These are phyloP conservation scores for Geotrichum aggregatum DNA, from an alignment of 1,139 yeast genomes.

Conservation along the genomic window DNA sequence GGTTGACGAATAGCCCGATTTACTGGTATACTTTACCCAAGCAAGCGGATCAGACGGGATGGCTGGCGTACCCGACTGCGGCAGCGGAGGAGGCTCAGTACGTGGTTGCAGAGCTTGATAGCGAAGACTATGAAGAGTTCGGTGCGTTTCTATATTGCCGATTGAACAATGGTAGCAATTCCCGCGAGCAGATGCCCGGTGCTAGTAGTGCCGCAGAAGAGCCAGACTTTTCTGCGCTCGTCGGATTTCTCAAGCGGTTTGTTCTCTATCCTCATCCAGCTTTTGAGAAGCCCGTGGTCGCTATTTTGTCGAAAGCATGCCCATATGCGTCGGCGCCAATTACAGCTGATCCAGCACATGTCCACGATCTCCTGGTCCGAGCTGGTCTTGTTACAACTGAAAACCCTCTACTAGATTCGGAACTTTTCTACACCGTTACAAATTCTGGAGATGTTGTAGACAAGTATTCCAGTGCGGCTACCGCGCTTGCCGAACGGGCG, in stretches of 20 bases:
- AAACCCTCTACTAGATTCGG: constrained; percentile 19
- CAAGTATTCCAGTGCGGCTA: neutral
- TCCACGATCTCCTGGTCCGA: constrained; percentile 16
- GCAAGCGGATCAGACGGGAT: neutral
- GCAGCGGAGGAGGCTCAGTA: constrained; percentile 19
- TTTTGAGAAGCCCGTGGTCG: constrained; percentile 23
- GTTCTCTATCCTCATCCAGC: constrained; percentile 28
- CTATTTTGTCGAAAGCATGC: constrained; percentile 8
- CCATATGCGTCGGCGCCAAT: no score
- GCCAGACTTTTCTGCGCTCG: constrained; percentile 10
- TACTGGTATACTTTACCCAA: constrained; percentile 18
- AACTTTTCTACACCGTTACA: constrained; percentile 9
- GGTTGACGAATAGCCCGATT: constrained; percentile 16
- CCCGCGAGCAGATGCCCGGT: no score
- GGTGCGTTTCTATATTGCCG: constrained; percentile 3
- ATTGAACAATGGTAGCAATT: constrained; percentile 9
- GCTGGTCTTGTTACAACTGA: constrained; percentile 13
- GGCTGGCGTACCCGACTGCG: constrained; percentile 14
- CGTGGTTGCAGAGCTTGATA: constrained; percentile 11
- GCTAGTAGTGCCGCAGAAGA: constrained; percentile 13
- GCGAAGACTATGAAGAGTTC: constrained; percentile 8
- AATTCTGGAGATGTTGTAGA: constrained; percentile 8
- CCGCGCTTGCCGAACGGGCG: neutral
- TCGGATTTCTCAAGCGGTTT: constrained; percentile 25
- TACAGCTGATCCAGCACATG: constrained; percentile 9